Conservation (phyloP, 371 early-diverging fungal genomes). For the Rozella allomycis region DNA sequence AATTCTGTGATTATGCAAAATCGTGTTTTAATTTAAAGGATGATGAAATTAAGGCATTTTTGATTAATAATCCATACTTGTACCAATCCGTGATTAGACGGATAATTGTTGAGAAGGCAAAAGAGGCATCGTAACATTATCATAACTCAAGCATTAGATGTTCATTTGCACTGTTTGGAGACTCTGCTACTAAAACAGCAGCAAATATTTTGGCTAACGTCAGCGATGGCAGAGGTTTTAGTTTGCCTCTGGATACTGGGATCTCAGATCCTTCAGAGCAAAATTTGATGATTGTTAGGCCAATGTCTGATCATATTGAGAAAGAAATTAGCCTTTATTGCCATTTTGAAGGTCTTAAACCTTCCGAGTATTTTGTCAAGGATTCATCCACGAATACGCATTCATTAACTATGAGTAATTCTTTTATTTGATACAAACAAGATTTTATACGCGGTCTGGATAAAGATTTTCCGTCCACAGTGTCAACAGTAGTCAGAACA, state of each 20-base stretch:
- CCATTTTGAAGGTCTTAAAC: slow-evolving; percentile 20
- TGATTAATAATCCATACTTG: too few species aligned
- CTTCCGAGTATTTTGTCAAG: slow-evolving; percentile 29
- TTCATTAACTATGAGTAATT: slow-evolving; percentile 46
- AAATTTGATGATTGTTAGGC: slow-evolving; percentile 38
- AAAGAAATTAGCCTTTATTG: slow-evolving; percentile 61
- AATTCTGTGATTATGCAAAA: too few species aligned
- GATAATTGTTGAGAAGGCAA: too few species aligned
- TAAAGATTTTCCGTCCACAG: slow-evolving; percentile 62
- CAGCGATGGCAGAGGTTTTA: slow-evolving; percentile 63
- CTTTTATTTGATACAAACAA: slow-evolving; percentile 5
- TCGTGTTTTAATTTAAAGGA: too few species aligned
- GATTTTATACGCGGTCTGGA: slow-evolving; percentile 58
- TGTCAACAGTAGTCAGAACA: slow-evolving; percentile 59
- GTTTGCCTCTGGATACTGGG: slow-evolving; percentile 49
- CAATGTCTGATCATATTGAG: slow-evolving; percentile 53
- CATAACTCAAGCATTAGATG: slow-evolving; percentile 32
- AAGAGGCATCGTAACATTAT: too few species aligned
- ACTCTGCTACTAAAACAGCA: slow-evolving; percentile 54
- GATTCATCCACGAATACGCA: slow-evolving; percentile 31
- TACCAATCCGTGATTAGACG: too few species aligned
- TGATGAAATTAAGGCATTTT: too few species aligned
- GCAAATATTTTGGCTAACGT: slow-evolving; percentile 51
- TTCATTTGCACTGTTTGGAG: slow-evolving; percentile 43
- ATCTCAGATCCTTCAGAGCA: too few species aligned